Conservation (phyloP, 2,329 filamentous ascomycete species). For the Aspergillus latus region DNA sequence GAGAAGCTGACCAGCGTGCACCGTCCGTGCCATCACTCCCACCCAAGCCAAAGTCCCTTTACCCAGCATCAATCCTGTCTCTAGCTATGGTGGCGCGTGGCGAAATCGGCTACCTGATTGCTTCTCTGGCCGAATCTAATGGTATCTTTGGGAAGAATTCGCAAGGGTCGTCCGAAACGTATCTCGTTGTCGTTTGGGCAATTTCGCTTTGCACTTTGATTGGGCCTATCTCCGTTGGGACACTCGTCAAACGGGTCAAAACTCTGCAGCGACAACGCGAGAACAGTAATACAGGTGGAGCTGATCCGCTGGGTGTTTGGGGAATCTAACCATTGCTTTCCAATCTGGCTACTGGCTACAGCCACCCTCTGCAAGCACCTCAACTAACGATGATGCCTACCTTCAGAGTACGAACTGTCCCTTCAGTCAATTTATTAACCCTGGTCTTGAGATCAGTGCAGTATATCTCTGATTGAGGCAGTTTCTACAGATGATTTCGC, state of each 20-base stretch:
- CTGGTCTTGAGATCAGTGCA: too few relatives aligned
- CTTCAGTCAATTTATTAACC: too few relatives aligned
- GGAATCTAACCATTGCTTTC: constrained; percentile 32
- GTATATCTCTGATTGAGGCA: too few relatives aligned
- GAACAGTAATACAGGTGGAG: constrained; percentile 18
- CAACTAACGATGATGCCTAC: too few relatives aligned
- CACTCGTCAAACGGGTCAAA: constrained; percentile 50
- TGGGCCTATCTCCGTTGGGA: constrained; percentile 53
- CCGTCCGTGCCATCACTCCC: constrained; percentile 18
- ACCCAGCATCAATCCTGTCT: constrained; percentile 66
- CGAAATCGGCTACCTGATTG: constrained; percentile 77
- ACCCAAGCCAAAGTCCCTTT: constrained; percentile 60
- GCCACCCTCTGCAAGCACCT: too few relatives aligned
- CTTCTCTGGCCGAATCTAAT: constrained; percentile 61
- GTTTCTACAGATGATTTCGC: too few relatives aligned
- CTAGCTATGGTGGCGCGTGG: constrained; percentile 73
- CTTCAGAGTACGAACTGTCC: too few relatives aligned
- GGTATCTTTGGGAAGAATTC: constrained; percentile 44
- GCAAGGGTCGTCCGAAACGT: constrained; percentile 46
- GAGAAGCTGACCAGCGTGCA: neutral
- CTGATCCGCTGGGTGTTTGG: constrained; percentile 48
- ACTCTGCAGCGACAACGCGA: constrained; percentile 35
- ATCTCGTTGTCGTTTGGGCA: constrained; percentile 57
- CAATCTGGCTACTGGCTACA: too few relatives aligned
- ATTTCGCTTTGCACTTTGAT: constrained; percentile 59